phyloP scores from a whole-genome alignment of 2,329 filamentous ascomycete species.

The Diaporthe vaccinii region DNA sequence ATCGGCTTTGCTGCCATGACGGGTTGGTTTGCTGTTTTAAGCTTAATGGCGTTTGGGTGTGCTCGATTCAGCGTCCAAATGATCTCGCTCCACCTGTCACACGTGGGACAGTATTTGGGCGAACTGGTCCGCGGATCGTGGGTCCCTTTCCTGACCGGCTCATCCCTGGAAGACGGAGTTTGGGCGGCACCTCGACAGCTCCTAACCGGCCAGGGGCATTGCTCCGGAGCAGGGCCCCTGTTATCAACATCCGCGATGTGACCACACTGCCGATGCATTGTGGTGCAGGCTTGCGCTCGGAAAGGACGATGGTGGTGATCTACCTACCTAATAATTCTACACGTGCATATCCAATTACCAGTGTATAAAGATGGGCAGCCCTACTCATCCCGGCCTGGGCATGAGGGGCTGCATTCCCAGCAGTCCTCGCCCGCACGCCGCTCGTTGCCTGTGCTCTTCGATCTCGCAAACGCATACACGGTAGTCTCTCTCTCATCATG shows the following conservation, averaged over 20 bases:
- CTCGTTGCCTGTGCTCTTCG: neutral
- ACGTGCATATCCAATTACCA: conserved; percentile 14
- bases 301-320: conserved; percentile 19
- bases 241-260: conserved; percentile 7
- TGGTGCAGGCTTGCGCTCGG: neutral
- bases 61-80: conserved; percentile 20
- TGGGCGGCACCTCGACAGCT: conserved; percentile 9
- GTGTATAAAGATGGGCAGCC: conserved; percentile 14
- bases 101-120: conserved; percentile 22
- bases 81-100: conserved; percentile 25
- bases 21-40: conserved; percentile 18
- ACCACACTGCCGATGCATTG: conserved; percentile 9
- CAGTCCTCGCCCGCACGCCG: neutral
- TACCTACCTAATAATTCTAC: conserved; percentile 17
- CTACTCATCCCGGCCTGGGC: neutral
- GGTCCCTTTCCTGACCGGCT: neutral
- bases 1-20: conserved; percentile 11
- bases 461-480: neutral
- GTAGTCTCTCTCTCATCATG: conserved; percentile 25
- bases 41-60: conserved; percentile 18
- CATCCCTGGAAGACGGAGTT: conserved; percentile 2
- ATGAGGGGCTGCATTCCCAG: conserved; percentile 7
- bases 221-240: conserved; percentile 7
- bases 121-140: conserved; percentile 22
- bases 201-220: conserved; percentile 27